These are phyloP conservation scores for Discostella pseudostelligera DNA, from an alignment of 108 stramenopile species.

Conservation along the genomic window DNA sequence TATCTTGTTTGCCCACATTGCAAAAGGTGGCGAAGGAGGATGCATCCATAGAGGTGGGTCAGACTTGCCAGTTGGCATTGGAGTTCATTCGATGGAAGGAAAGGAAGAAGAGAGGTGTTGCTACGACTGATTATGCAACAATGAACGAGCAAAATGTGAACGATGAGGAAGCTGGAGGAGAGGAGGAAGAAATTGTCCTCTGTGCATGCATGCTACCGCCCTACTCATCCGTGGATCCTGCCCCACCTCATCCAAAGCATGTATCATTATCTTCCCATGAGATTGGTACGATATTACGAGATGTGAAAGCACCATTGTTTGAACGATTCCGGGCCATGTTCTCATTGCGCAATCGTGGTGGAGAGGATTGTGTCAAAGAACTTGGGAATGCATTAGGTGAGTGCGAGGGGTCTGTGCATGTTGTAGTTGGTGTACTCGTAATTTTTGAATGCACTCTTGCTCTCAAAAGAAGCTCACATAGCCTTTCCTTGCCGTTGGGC, in stretches of 20 bases:
- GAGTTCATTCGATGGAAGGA: conserved; percentile 76
- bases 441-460: not conserved
- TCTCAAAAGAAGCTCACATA: not conserved
- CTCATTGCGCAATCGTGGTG: conserved; percentile 91
- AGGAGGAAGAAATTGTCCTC: conserved; percentile 47
- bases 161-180: conserved; percentile 36
- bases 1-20: conserved; percentile 45
- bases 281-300: conserved; percentile 70
- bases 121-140: not conserved
- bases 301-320: conserved; percentile 75
- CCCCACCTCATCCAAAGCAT: conserved; percentile 81
- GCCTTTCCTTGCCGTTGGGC: no score
- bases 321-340: conserved; percentile 98
- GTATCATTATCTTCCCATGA: conserved; percentile 43
- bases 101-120: not conserved
- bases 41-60: conserved; percentile 77
- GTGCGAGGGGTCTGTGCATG: no score
- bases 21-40: conserved; percentile 35
- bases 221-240: conserved; percentile 84
- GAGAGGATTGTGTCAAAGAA: conserved; percentile 73
- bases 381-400: conserved; percentile 67
- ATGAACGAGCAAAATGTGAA: conserved; percentile 4
- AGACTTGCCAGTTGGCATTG: conserved; percentile 90
- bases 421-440: no score
- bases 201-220: conserved; percentile 88